Conservation (phyloP, 768 basidiomycete genomes). For the Boletellus ananas region DNA sequence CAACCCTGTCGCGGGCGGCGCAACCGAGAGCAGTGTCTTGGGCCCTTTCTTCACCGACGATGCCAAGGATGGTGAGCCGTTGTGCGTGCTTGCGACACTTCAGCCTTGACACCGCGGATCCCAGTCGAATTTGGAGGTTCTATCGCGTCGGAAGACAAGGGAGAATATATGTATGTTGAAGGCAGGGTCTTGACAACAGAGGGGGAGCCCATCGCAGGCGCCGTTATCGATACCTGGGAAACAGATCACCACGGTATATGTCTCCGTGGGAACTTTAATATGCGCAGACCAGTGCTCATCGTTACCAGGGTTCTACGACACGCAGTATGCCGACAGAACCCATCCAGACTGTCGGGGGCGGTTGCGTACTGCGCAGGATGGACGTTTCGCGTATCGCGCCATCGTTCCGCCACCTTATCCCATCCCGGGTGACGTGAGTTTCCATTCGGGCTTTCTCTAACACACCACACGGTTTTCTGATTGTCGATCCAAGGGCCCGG, state of each 20-base stretch:
- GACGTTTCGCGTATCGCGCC: conserved; percentile 66
- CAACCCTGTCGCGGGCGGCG: conserved; percentile 56
- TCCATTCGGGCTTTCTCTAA: background rate
- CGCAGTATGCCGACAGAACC: conserved; percentile 51
- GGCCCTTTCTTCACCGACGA: conserved; percentile 84
- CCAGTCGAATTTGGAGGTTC: conserved; percentile 65
- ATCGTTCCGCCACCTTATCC: conserved; percentile 67
- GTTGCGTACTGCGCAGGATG: conserved; percentile 54
- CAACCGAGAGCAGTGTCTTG: conserved; percentile 73
- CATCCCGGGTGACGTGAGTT: conserved; percentile 64
- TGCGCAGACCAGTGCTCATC: background rate
- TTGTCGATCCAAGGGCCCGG: conserved; percentile 51
- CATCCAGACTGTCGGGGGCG: conserved; percentile 74
- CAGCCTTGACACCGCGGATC: background rate
- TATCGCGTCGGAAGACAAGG: conserved; percentile 86
- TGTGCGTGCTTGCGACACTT: background rate
- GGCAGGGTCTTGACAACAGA: conserved; percentile 57
- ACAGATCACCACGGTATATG: conserved; percentile 56
- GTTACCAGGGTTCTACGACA: conserved; percentile 33
- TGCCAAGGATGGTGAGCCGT: conserved; percentile 57
- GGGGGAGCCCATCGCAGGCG: conserved; percentile 62
- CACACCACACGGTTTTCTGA: conserved; percentile 8
- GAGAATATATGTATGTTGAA: conserved; percentile 78
- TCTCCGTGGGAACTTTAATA: conserved; percentile 33
- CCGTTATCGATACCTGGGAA: conserved; percentile 81